Evolutionary conservation across 257 asterid species (phyloP).

Genomic region (Solanum bulbocastanum): DNA sequence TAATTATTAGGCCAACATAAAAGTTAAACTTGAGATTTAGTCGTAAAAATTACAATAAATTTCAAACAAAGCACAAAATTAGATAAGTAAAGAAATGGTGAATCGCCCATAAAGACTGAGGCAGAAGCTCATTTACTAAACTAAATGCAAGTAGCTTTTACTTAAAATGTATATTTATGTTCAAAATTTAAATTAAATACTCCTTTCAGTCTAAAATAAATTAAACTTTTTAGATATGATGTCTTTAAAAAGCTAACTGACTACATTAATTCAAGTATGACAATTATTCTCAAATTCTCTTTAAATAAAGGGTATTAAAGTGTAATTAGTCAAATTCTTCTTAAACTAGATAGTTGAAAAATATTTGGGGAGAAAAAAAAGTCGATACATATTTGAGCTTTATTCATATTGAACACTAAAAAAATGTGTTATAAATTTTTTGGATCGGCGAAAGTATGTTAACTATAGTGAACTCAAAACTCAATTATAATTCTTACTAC

Average conservation of each 20-base stretch:
- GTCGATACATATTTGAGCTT: too few relatives aligned
- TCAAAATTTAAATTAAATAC: background rate
- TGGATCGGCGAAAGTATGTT: background rate
- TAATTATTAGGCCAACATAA: background rate
- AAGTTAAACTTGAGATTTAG: background rate
- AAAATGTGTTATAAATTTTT: too few relatives aligned
- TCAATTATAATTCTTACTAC: too few relatives aligned
- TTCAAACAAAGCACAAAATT: background rate
- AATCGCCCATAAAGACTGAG: too few relatives aligned
- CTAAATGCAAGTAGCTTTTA: too few relatives aligned
- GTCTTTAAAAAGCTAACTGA: background rate
- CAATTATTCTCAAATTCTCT: background rate
- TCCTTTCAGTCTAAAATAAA: background rate
- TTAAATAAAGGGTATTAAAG: too few relatives aligned
- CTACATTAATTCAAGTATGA: too few relatives aligned
- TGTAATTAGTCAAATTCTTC: background rate
- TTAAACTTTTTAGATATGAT: background rate
- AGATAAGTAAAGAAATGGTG: background rate
- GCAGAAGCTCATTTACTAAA: background rate
- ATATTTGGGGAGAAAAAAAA: too few relatives aligned
- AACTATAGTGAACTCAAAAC: too few relatives aligned
- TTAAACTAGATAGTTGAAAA: background rate
- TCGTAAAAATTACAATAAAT: background rate
- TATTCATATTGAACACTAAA: too few relatives aligned
- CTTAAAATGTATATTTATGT: background rate